Evolutionary conservation across 2,329 filamentous ascomycete species (phyloP).

Genomic region (Calonectria pseudoreteaudii): DNA sequence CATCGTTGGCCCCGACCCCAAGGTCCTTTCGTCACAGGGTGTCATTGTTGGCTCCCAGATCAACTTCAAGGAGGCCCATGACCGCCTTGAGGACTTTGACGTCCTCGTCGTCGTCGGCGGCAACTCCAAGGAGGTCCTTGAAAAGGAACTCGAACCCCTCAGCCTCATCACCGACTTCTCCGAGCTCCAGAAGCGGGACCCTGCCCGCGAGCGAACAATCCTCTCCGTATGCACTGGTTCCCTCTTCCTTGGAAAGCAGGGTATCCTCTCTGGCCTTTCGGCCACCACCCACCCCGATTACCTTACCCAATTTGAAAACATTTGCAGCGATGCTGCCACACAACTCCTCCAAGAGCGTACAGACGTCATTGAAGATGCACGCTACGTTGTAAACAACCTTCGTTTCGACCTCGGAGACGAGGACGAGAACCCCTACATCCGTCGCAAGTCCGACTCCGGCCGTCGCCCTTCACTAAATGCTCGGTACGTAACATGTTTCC

Average conservation of each 20-base stretch:
- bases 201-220: conserved; percentile 82
- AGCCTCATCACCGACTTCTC: conserved; percentile 80
- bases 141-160: conserved; percentile 76
- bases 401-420: conserved; percentile 86
- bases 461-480: conserved; percentile 68
- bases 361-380: conserved; percentile 82
- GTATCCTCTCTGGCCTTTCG: conserved; percentile 81
- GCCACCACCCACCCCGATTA: conserved; percentile 87
- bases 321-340: conserved; percentile 80
- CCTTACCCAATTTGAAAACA: conserved; percentile 83
- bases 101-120: conserved; percentile 84
- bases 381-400: conserved; percentile 92
- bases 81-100: conserved; percentile 80
- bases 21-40: conserved; percentile 71
- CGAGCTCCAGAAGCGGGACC: conserved; percentile 83
- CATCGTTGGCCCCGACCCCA: conserved; percentile 64
- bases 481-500: conserved; percentile 59
- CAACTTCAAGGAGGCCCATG: conserved; percentile 81
- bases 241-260: conserved; percentile 80
- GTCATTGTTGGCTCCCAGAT: conserved; percentile 80
- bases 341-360: conserved; percentile 80
- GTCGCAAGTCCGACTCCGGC: conserved; percentile 76
- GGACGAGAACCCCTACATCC: conserved; percentile 86
- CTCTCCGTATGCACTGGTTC: conserved; percentile 84
- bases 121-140: conserved; percentile 71